A percentile compares a stretch with the other conserved stretches of the same genome.
Conservation (phyloP, 352 stramenopile species). For the Globisporangium paddicum region DNA sequence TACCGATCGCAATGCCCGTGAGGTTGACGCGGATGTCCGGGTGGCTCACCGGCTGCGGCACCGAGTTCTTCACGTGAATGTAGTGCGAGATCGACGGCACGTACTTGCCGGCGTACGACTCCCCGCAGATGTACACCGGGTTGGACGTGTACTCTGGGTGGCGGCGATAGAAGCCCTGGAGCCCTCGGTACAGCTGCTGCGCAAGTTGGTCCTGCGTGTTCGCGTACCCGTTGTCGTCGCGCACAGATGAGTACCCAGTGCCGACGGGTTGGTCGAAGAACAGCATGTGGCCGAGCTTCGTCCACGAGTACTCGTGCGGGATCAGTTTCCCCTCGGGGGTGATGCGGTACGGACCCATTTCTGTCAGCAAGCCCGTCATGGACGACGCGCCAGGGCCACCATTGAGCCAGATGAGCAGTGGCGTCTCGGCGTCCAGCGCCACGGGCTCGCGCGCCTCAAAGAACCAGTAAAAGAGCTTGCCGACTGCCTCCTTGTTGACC, state of each 20-base stretch:
- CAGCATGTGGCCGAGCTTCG: constrained; percentile 74
- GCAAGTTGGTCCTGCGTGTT: constrained; percentile 63
- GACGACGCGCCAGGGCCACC: constrained; percentile 71
- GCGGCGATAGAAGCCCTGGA: constrained; percentile 88
- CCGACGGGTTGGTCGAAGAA: constrained; percentile 84
- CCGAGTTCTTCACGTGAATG: constrained; percentile 87
- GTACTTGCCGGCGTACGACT: constrained; percentile 97
- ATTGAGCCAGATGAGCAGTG: constrained; percentile 80
- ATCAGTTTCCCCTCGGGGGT: constrained; percentile 61
- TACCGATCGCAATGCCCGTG: constrained; percentile 88
- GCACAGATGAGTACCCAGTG: constrained; percentile 72
- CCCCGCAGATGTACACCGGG: constrained; percentile 71
- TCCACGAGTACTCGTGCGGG: constrained; percentile 66
- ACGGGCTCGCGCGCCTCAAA: constrained; percentile 56
- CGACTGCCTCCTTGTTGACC: constrained; percentile 48
- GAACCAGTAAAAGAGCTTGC: constrained; percentile 85
- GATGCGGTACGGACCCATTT: constrained; percentile 80
- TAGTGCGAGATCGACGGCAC: constrained; percentile 93
- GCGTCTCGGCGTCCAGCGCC: constrained; percentile 43
- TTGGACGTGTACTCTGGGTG: constrained; percentile 80
- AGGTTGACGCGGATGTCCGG: constrained; percentile 64
- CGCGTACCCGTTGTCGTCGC: constrained; percentile 67
- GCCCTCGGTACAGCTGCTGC: constrained; percentile 89
- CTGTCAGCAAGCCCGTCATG: constrained; percentile 71
- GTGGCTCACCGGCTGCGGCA: constrained; percentile 7